Conservation (phyloP, 2,329 filamentous ascomycete genomes). For the Penicillium fuscoglaucum region DNA sequence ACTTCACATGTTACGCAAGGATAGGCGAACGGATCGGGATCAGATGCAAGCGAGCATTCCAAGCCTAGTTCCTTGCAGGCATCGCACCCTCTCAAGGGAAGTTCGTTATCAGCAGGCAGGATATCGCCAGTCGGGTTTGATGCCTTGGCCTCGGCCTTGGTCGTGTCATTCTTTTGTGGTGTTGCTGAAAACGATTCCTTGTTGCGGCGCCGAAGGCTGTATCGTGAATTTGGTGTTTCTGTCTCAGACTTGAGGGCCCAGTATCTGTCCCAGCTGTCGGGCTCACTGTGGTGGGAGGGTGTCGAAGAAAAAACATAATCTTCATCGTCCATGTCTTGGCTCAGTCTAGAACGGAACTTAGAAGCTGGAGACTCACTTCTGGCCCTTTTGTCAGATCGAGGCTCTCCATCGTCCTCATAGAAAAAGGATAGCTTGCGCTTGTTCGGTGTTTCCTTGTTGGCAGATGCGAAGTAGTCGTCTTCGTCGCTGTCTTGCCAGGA, state of each 20-base stretch:
- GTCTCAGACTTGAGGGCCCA: neutral
- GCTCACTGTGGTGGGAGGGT: neutral
- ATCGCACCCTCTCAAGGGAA: constrained; percentile 36
- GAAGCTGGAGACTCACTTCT: neutral
- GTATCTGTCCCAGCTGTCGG: constrained; percentile 5
- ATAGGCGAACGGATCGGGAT: constrained; percentile 35
- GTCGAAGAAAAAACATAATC: neutral
- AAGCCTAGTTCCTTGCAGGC: constrained; percentile 30
- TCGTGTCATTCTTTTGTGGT: neutral
- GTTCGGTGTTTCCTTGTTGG: constrained; percentile 3
- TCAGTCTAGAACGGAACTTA: neutral
- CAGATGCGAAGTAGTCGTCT: constrained; percentile 37
- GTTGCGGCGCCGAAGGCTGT: neutral
- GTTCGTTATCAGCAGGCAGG: constrained; percentile 3
- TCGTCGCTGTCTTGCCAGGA: constrained; percentile 33
- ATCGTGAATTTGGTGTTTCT: neutral
- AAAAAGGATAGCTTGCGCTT: constrained; percentile 4
- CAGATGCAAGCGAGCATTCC: constrained; percentile 34
- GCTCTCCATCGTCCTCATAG: neutral
- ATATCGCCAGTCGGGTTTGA: neutral
- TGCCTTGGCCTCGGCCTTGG: neutral
- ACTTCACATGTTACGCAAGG: constrained; percentile 40
- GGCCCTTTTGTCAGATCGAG: neutral
- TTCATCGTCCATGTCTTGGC: neutral
- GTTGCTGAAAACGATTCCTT: neutral